Percentiles rank a stretch among this genome's conserved stretches.
phyloP scores from a whole-genome alignment of 441 rosid genomes.

The Rhodomyrtus psidioides region DNA sequence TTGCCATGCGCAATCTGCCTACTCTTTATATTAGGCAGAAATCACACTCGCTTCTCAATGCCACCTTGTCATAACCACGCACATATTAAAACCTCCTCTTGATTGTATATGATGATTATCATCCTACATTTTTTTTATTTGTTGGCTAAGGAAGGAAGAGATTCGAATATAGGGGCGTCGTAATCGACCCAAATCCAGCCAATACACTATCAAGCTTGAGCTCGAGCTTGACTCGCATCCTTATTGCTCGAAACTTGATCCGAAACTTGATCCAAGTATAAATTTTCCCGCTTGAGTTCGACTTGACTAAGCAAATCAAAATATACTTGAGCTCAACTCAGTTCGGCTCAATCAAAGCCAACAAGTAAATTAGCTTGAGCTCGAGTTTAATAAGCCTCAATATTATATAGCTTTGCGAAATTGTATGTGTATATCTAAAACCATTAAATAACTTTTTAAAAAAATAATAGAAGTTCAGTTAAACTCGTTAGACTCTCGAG shows the following conservation, averaged over 20 bases:
- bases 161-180: background rate
- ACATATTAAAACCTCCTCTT: background rate
- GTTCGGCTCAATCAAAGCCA: background rate
- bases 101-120: no score
- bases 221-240: background rate
- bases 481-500: background rate
- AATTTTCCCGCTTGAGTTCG: background rate
- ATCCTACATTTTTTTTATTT: background rate
- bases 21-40: background rate
- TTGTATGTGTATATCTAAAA: background rate
- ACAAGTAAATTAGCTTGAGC: background rate
- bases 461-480: background rate
- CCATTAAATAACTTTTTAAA: background rate
- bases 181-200: background rate
- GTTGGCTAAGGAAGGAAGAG: background rate
- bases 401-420: background rate
- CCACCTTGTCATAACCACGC: background rate
- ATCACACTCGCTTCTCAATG: background rate
- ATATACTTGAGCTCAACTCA: background rate
- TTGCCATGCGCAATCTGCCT: background rate
- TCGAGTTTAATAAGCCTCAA: background rate
- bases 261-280: background rate
- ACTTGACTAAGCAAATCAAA: background rate
- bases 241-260: background rate
- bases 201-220: background rate